Percentiles rank a stretch among this genome's conserved stretches.
phyloP scores from a whole-genome alignment of 306 rosid genomes.

The Macrotyloma uniflorum region DNA sequence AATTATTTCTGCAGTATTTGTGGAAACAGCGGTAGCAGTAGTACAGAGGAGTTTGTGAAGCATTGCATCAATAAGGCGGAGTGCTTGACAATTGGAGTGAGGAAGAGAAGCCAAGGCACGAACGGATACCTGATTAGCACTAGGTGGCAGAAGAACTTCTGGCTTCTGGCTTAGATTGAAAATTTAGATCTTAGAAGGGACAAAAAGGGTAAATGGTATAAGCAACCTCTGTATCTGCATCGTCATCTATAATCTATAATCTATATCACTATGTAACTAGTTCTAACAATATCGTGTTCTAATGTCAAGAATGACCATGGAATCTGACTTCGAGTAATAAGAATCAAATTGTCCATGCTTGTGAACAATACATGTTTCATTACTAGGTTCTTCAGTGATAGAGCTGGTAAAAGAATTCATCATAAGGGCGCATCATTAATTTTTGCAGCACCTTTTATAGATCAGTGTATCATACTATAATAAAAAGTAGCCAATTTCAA shows the following conservation, averaged over 20 bases:
- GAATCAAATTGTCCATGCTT: constrained; percentile 18
- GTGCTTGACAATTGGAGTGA: constrained; percentile 93
- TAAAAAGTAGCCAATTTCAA: neutral
- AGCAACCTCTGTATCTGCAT: constrained; percentile 36
- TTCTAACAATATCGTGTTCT: constrained; percentile 44
- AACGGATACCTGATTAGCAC: constrained; percentile 87
- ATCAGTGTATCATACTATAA: neutral
- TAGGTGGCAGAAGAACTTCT: constrained; percentile 95
- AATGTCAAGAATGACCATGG: constrained; percentile 20
- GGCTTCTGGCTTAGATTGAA: constrained; percentile 81
- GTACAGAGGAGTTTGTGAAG: constrained; percentile 79
- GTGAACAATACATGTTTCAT: neutral
- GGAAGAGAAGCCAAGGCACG: constrained; percentile 85
- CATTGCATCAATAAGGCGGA: constrained; percentile 79
- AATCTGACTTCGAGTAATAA: neutral
- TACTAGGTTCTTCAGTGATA: neutral
- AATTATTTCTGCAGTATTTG: constrained; percentile 58
- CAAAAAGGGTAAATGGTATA: constrained; percentile 14
- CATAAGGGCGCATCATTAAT: neutral
- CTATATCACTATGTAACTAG: constrained; percentile 50
- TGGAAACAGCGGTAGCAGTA: constrained; percentile 58
- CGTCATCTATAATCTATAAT: constrained; percentile 45
- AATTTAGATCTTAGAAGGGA: constrained; percentile 1
- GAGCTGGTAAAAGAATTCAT: neutral
- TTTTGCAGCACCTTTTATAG: neutral